Evolutionary conservation across 805 yeast genomes (phyloP), one percentile per base, ranked within the genome.

Genomic region (Yamadazyma paraphyllophila): DNA sequence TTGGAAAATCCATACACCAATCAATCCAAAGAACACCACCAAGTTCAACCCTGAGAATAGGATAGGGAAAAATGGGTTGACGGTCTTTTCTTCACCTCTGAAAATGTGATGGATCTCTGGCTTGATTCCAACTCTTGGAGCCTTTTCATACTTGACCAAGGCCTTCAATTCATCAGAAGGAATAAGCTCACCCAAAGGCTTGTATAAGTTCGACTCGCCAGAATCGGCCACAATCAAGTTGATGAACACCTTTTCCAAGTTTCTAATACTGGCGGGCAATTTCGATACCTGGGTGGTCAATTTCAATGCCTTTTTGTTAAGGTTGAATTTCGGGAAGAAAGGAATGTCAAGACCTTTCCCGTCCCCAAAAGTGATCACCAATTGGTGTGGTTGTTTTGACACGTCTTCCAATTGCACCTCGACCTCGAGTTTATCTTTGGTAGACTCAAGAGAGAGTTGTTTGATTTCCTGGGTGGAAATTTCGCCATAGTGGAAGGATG

Each of bases 101-200:
- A 88, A 89, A 31, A 65, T 60, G 62, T 87, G 89, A 51, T 62
- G 63, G 52, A 88, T 84, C 63, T 84, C 90, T 2, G 82, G 78
- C 58, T 74, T 62, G 11, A 75, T 61, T 2, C 76, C 84, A 46
- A 74, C 63, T 52, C 76, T 67, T n/a, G 51, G 37, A 16, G 53
- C 48, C 16, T 74, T 51, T 46, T 58, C 51, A 51, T 63, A 61
- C 15, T 53, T 51, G 27, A 62, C 54, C 12, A 63, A 44, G 4
- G 43, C 50, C 45, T 56, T 47, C 43, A 69, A 58, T 17, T 57
- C 63, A 8, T 50, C 57, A 34, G 60, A 43, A 11, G 73, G 71
- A 10, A 61, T 29, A 24, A 71, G 40, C 45, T 67, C 69, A 15
- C 57, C 65, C 54, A 69, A 61, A 14, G 52, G 49, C 40, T 52